Percentiles rank a stretch among this genome's conserved stretches.
Evolutionary conservation across 495 filamentous ascomycete genomes (phyloP).

Genomic region (Geoglossum glabrum): DNA sequence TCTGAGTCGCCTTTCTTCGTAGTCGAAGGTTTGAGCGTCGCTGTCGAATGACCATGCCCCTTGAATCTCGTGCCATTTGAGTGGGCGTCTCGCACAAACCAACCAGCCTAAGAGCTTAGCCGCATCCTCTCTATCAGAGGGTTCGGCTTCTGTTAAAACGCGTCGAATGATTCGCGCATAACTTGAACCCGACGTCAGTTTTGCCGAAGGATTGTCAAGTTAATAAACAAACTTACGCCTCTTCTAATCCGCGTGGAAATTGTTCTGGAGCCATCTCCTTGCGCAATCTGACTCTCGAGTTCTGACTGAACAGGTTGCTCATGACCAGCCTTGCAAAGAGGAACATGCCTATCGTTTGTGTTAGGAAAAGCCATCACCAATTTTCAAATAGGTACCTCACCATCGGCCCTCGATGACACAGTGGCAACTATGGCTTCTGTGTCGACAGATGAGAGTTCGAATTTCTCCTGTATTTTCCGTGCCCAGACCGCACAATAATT

Average conservation of each 20-base stretch:
- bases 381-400: slow-evolving; percentile 1
- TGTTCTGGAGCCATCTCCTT: slow-evolving; percentile 15
- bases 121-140: slow-evolving; percentile 14
- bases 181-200: background rate
- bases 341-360: slow-evolving; percentile 24
- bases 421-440: background rate
- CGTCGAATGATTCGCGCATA: background rate
- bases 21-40: slow-evolving; percentile 10
- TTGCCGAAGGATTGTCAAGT: background rate
- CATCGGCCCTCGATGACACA: slow-evolving; percentile 8
- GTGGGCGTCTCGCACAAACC: slow-evolving; percentile 22
- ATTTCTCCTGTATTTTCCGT: slow-evolving; percentile 13
- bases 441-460: slow-evolving; percentile 6
- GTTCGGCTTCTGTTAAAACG: slow-evolving; percentile 3
- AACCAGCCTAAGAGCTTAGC: slow-evolving; percentile 24
- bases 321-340: slow-evolving; percentile 26
- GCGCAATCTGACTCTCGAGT: slow-evolving; percentile 12
- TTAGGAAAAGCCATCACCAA: background rate
- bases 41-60: slow-evolving; percentile 20
- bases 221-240: slow-evolving; percentile 18
- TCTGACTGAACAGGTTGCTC: slow-evolving; percentile 20
- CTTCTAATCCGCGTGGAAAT: slow-evolving; percentile 19
- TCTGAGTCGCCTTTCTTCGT: slow-evolving; percentile 14
- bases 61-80: slow-evolving; percentile 28
- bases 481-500: slow-evolving; percentile 12